Conservation (phyloP, 2,329 filamentous ascomycete genomes). For the Diaporthe ampelina region DNA sequence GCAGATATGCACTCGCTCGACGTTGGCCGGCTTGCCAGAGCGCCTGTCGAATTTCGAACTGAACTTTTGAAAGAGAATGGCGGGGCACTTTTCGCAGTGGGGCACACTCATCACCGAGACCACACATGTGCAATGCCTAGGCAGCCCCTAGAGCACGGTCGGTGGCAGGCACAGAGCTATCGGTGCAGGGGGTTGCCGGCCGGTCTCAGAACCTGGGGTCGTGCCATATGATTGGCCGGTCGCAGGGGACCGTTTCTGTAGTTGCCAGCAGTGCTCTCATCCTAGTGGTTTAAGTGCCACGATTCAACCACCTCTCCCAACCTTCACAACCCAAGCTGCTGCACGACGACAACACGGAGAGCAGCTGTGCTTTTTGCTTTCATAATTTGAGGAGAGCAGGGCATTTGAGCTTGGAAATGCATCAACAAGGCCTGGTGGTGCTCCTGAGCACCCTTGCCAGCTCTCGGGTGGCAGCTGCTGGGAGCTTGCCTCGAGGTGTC, state of each 20-base stretch:
- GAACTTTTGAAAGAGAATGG: constrained; percentile 23
- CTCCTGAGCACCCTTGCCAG: constrained; percentile 65
- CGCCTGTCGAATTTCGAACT: constrained; percentile 7
- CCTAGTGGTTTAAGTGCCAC: neutral
- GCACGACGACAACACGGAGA: neutral
- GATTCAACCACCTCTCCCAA: neutral
- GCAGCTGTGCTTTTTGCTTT: constrained; percentile 32
- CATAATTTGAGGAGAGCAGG: constrained; percentile 28
- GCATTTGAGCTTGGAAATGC: constrained; percentile 55
- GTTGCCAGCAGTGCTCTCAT: constrained; percentile 37
- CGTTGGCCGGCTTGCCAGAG: neutral
- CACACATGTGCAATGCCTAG: neutral
- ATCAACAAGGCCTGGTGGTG: constrained; percentile 63
- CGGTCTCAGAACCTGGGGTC: constrained; percentile 17
- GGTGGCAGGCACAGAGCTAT: constrained; percentile 13
- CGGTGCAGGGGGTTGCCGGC: constrained; percentile 21
- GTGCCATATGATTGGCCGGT: constrained; percentile 20
- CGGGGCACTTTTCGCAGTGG: constrained; percentile 35
- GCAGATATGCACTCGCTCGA: neutral
- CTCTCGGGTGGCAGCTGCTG: constrained; percentile 70
- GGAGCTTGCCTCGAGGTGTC: constrained; percentile 81
- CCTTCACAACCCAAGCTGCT: neutral
- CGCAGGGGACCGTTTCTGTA: constrained; percentile 7
- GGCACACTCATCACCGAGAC: constrained; percentile 2
- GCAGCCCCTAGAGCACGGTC: neutral